phyloP scores from a whole-genome alignment of 768 basidiomycete species.

The Galerina sulciceps region DNA sequence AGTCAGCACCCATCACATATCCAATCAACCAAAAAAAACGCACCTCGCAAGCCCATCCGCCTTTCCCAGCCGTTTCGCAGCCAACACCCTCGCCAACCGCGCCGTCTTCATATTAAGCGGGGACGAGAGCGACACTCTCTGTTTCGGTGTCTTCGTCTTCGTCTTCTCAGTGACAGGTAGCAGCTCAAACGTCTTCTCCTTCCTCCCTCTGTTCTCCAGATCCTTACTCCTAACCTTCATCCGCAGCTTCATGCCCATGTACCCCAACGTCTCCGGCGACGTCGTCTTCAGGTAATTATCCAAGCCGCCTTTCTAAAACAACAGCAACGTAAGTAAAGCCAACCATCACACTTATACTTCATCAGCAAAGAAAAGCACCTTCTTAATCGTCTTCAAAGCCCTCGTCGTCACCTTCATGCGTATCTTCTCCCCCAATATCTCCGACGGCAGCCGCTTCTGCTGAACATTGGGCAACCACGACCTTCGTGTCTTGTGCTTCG shows the following conservation, averaged over 20 bases:
- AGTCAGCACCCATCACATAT: no score
- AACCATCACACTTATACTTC: background rate
- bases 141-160: background rate
- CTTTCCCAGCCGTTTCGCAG: conserved; percentile 7
- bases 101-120: conserved; percentile 6
- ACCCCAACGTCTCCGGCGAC: conserved; percentile 36
- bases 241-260: conserved; percentile 55
- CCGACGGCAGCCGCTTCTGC: conserved; percentile 71
- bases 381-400: conserved; percentile 82
- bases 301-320: conserved; percentile 63
- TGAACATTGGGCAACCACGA: conserved; percentile 91
- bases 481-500: conserved; percentile 84
- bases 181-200: conserved; percentile 7
- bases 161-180: conserved; percentile 1
- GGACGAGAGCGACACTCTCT: background rate
- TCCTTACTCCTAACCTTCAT: conserved; percentile 31
- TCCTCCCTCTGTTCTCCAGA: conserved; percentile 8
- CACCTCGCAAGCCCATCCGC: conserved; percentile 7
- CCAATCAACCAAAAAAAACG: background rate
- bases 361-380: conserved; percentile 53
- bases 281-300: conserved; percentile 67
- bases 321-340: background rate
- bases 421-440: conserved; percentile 59
- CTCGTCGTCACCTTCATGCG: conserved; percentile 75
- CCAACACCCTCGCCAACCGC: conserved; percentile 7